phyloP scores from a whole-genome alignment of 2,329 filamentous ascomycete species.

The Ophiostoma himal-ulmi region DNA sequence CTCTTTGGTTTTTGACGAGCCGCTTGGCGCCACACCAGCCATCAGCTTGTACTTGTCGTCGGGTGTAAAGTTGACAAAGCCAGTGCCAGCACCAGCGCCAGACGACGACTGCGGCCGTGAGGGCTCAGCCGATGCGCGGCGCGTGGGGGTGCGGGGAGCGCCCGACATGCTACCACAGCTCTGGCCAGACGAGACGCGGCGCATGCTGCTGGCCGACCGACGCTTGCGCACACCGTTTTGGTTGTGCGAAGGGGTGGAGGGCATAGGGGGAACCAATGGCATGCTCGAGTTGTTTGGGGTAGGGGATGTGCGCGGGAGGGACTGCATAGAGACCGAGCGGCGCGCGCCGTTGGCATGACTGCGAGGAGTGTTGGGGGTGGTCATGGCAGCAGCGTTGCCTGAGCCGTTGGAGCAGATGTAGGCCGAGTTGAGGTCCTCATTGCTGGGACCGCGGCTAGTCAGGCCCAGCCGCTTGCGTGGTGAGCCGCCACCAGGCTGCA shows the following conservation, averaged over 20 bases:
- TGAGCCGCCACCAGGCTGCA: constrained; percentile 34
- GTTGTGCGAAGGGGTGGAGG: constrained; percentile 17
- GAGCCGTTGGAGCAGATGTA: background rate
- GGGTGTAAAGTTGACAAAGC: constrained; percentile 89
- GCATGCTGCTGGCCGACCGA: constrained; percentile 32
- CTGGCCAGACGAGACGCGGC: constrained; percentile 26
- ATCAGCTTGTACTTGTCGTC: constrained; percentile 72
- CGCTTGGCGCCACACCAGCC: constrained; percentile 84
- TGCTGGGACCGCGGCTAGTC: constrained; percentile 17
- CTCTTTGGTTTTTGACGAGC: constrained; percentile 91
- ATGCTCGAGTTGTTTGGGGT: constrained; percentile 7
- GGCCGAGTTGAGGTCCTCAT: constrained; percentile 12
- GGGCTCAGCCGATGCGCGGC: constrained; percentile 18
- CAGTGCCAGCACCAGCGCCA: constrained; percentile 34
- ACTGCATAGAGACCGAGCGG: constrained; percentile 30
- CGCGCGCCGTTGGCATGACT: constrained; percentile 22
- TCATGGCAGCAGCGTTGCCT: constrained; percentile 11
- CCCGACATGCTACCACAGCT: background rate
- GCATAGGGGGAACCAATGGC: background rate
- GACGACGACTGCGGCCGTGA: constrained; percentile 4
- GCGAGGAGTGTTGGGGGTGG: constrained; percentile 18
- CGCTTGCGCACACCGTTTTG: constrained; percentile 34
- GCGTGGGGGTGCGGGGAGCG: constrained; percentile 18
- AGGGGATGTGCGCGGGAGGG: constrained; percentile 23
- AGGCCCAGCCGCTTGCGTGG: constrained; percentile 37